phyloP scores from a whole-genome alignment of 1,139 yeast genomes.

The Geotrichum cucujoidarum region DNA sequence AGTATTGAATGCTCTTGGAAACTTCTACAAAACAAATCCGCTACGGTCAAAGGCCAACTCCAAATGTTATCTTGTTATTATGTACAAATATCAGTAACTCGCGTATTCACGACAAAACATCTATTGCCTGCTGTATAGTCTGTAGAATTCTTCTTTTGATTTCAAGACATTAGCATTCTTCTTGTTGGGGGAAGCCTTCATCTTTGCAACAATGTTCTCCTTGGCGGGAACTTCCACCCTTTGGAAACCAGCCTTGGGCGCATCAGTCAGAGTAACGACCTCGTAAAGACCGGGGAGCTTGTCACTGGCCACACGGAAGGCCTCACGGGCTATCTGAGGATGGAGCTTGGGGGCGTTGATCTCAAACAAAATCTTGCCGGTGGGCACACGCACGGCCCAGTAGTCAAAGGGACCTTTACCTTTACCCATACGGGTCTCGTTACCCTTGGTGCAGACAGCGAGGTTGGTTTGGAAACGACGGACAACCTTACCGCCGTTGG shows the following conservation, averaged over 20 bases:
- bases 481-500: constrained; percentile 64
- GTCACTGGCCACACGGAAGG: constrained; percentile 71
- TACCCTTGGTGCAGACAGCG: constrained; percentile 94
- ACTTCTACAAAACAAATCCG: too few relatives aligned
- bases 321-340: constrained; percentile 86
- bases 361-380: constrained; percentile 90
- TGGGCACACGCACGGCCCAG: constrained; percentile 95
- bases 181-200: constrained; percentile 62
- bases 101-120: too few relatives aligned
- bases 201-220: constrained; percentile 51
- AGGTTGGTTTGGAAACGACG: constrained; percentile 79
- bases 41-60: too few relatives aligned
- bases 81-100: too few relatives aligned
- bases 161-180: constrained; percentile 37
- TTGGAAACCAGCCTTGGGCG: constrained; percentile 65
- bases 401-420: constrained; percentile 98
- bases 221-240: constrained; percentile 43
- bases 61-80: too few relatives aligned
- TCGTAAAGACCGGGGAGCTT: constrained; percentile 92
- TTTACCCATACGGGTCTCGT: constrained; percentile 99
- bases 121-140: constrained; percentile 32
- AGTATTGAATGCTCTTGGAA: too few relatives aligned
- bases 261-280: constrained; percentile 62
- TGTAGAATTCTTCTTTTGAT: constrained; percentile 35
- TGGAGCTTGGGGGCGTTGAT: constrained; percentile 73